Evolutionary conservation across 352 stramenopile genomes (phyloP).

Genomic region (Phytophthora sojae): DNA sequence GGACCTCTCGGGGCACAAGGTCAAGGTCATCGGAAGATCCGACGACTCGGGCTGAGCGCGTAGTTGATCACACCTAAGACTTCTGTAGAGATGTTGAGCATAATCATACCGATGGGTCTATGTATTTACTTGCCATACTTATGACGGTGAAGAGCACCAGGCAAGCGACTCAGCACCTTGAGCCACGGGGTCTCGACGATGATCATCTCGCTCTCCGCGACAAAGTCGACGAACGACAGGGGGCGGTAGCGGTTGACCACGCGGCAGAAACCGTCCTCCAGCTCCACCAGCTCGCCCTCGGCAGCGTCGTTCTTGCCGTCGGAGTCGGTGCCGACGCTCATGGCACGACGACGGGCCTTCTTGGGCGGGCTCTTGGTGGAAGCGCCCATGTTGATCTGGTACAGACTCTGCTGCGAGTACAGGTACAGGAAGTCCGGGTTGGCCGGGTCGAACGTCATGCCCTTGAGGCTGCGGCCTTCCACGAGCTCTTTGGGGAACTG

Average conservation of each 20-base stretch:
- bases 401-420: slow-evolving; percentile 83
- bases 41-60: slow-evolving; percentile 15
- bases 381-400: slow-evolving; percentile 83
- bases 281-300: slow-evolving; percentile 70
- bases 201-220: slow-evolving; percentile 76
- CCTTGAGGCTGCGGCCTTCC: slow-evolving; percentile 81
- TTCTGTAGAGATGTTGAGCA: slow-evolving; percentile 18
- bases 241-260: slow-evolving; percentile 87
- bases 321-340: slow-evolving; percentile 69
- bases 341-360: slow-evolving; percentile 53
- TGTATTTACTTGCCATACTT: slow-evolving; percentile 90
- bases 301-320: slow-evolving; percentile 60
- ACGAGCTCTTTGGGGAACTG: slow-evolving; percentile 78
- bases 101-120: slow-evolving; percentile 30
- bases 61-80: neutral
- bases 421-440: slow-evolving; percentile 81
- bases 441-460: slow-evolving; percentile 81
- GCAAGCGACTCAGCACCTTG: slow-evolving; percentile 85
- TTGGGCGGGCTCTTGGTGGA: slow-evolving; percentile 44
- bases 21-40: slow-evolving; percentile 51
- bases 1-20: slow-evolving; percentile 56
- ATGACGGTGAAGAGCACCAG: slow-evolving; percentile 81
- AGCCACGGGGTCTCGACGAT: slow-evolving; percentile 89
- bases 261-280: slow-evolving; percentile 73
- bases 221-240: slow-evolving; percentile 87